Base-by-base conservation (phyloP, 495 filamentous ascomycete species). In the Achaetomiella virescens region DNA sequence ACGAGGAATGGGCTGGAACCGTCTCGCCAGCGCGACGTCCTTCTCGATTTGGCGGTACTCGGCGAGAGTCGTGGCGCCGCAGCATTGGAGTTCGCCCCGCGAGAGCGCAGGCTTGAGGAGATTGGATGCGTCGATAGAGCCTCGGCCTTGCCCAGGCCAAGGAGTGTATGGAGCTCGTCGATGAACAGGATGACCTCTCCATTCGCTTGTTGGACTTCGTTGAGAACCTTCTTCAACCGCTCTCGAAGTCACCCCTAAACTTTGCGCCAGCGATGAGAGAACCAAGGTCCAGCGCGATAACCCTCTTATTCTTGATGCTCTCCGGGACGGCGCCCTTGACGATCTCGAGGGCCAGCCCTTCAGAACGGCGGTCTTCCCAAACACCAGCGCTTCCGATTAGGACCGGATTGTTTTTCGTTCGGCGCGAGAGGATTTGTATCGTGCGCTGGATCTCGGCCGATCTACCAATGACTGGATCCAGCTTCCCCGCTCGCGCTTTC, bases 361-460 rank as follows among this genome's bases (percentile, higher is more conserved):
- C 93, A 98, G 67, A 27, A 97, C 88, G 1, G 93, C 93, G 1
- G 93, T 98, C 71, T 98, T 98, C 45, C 93, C 93, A 14, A n/a
- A 91, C 96, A 61, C 93, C 93, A 6, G 93, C 91, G 27, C 81
- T 83, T 61, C 93, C 93, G 56, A 97, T 96, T 27, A 97, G 75
- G 18, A 97, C 92, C 1, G 93, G 93, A 57, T 97, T 97, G 67
- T 98, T 97, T 70, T 97, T 98, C 6, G 93, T 97, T 46, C 93
- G 78, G 52, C 93, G 78, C 11, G 92, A 97, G 12, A 98, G 74
- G 22, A 98, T 82, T 62, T 98, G 93, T 31, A 98, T 96, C 5
- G 92, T 96, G 44, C 95, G 78, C 66, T 96, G 88, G 45, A 97
- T 95, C 71, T 96, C 90, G 8, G 82, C 77, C 61, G 96, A 90